These are phyloP conservation scores for Rutstroemia sydowiana DNA, from an alignment of 2,329 filamentous ascomycete species.

Conservation along the genomic window DNA sequence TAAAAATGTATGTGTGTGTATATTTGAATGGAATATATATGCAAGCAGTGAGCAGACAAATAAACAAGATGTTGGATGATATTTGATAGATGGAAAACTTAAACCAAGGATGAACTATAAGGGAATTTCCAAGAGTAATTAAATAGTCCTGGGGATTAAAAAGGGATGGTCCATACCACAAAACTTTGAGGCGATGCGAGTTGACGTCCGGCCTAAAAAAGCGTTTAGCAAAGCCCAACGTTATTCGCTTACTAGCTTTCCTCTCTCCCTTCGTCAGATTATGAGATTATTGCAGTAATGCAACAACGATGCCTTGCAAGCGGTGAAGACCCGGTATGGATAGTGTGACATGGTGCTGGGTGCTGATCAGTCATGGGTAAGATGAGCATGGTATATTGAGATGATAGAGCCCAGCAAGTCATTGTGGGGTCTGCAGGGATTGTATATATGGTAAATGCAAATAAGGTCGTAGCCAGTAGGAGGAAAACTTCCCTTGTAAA, in stretches of 20 bases:
- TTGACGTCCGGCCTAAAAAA: background rate
- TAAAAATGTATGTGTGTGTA: too few species aligned
- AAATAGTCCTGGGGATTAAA: background rate
- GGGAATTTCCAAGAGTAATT: background rate
- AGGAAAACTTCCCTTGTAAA: slow-evolving; percentile 2
- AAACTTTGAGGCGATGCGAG: slow-evolving; percentile 1
- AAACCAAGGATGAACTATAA: too few species aligned
- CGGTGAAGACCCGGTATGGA: slow-evolving; percentile 8
- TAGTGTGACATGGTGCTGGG: slow-evolving; percentile 6
- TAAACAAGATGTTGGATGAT: background rate
- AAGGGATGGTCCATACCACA: background rate
- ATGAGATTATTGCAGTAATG: slow-evolving; percentile 4
- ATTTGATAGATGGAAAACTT: too few species aligned
- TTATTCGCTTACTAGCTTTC: slow-evolving; percentile 2
- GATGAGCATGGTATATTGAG: slow-evolving; percentile 3
- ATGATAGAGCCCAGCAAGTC: slow-evolving; percentile 2
- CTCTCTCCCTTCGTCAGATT: slow-evolving; percentile 1
- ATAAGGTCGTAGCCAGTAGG: slow-evolving; percentile 5
- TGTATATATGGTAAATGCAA: background rate
- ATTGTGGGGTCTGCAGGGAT: slow-evolving; percentile 7
- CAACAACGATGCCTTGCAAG: slow-evolving; percentile 6
- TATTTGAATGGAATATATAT: too few species aligned
- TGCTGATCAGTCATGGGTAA: slow-evolving; percentile 6
- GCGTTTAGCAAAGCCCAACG: slow-evolving; percentile 10
- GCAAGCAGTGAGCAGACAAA: too few species aligned